Evolutionary conservation across 1,139 yeast species (phyloP).

Genomic region (Hyphopichia pseudoburtonii): DNA sequence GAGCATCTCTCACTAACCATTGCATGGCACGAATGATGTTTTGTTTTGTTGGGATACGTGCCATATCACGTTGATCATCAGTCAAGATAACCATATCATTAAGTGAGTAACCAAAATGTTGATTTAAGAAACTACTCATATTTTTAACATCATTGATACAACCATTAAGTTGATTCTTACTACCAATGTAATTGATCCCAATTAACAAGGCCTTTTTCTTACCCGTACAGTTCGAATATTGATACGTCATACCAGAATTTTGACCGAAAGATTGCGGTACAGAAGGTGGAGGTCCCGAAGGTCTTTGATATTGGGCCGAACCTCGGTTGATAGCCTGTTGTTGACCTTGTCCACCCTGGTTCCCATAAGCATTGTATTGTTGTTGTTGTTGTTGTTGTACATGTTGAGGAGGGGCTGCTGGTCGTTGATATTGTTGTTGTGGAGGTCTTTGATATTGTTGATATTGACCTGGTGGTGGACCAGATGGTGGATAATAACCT

Average conservation of each 20-base stretch:
- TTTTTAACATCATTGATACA: constrained; percentile 82
- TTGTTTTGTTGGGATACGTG: constrained; percentile 70
- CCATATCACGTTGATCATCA: constrained; percentile 65
- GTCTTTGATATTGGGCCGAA: constrained; percentile 5
- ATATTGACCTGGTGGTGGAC: constrained; percentile 17
- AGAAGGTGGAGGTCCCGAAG: constrained; percentile 26
- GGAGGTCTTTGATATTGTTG: constrained; percentile 8
- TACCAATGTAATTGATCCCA: constrained; percentile 85
- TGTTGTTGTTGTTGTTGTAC: constrained; percentile 3
- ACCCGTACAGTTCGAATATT: constrained; percentile 78
- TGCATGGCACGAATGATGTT: constrained; percentile 86
- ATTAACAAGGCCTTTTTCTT: constrained; percentile 76
- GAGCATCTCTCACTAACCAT: constrained; percentile 83
- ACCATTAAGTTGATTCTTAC: constrained; percentile 70
- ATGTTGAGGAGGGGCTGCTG: constrained; percentile 10
- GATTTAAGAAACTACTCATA: constrained; percentile 56
- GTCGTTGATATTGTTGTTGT: constrained; percentile 7
- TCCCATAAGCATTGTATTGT: constrained; percentile 5
- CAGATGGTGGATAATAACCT: constrained; percentile 1
- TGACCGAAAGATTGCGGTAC: constrained; percentile 35
- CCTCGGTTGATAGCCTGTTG: constrained; percentile 1
- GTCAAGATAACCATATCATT: constrained; percentile 86
- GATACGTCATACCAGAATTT: constrained; percentile 42
- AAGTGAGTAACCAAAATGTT: constrained; percentile 61
- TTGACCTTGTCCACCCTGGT: constrained; percentile 4